Evolutionary conservation across 176 grass and related monocot species (phyloP), one percentile per base, ranked within the genome.

Genomic region (Ananas comosus): DNA sequence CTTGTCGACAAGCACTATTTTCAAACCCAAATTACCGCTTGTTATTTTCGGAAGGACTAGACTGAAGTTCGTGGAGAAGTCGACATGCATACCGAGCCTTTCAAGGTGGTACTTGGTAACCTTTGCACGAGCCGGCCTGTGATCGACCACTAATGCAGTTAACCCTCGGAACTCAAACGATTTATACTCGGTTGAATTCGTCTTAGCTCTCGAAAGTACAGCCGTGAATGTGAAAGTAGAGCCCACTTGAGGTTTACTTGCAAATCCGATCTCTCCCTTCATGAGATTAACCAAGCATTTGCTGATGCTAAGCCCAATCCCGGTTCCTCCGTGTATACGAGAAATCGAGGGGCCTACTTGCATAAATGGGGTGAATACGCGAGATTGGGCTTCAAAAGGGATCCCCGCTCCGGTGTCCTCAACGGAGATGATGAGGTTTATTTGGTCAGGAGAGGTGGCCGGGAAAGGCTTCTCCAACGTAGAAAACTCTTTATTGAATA

Each of bases 211-310:
- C 47, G 48, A 67, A 72, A 99, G 90, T 18, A 86, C 84, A 0
- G 83, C 87, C 51, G 85, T 99, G 75, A 99, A 99, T 56, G 89
- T 86, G 73, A 99, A 99, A 68, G 95, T 91, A 56, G 95, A 99
- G 72, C 95, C 95, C 58, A 93, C 82, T 66, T 71, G 5, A 25
- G 69, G 80, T 70, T 22, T 77, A 79, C 95, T 99, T 59, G 76
- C 84, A 84, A 88, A 99, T 64, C 90, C 85, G 0, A 99, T 99
- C 80, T 99, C 95, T 76, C 95, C 95, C 81, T 91, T 94, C 95
- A 99, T 99, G 68, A 99, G 88, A 56, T 83, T 66, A 75, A 99
- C 95, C 70, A 99, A 77, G 65, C 95, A 91, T 77, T 99, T 99
- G 82, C 95, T 94, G 65, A 99, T 99, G 82, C 95, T 99, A 48